A percentile compares a stretch with the other conserved stretches of the same genome.
Evolutionary conservation across 2,329 filamentous ascomycete genomes (phyloP).

Genomic region (Sordariomycetes sp.): DNA sequence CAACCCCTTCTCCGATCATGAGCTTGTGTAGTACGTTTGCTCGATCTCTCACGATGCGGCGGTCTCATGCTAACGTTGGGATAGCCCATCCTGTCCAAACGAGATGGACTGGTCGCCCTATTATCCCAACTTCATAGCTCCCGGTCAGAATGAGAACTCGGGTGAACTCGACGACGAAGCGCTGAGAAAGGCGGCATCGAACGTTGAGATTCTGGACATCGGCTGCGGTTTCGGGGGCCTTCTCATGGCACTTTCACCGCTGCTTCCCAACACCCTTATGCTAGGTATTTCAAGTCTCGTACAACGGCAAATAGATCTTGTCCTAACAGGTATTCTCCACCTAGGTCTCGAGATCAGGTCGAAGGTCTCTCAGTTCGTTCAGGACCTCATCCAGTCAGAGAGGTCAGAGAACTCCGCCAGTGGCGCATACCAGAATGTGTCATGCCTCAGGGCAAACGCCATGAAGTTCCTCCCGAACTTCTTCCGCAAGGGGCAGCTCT

Average conservation of each 20-base stretch:
- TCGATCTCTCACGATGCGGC: neutral
- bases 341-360: constrained; percentile 87
- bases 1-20: constrained; percentile 95
- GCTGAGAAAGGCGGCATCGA: neutral
- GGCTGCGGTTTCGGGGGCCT: constrained; percentile 94
- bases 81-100: constrained; percentile 64
- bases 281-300: constrained; percentile 46
- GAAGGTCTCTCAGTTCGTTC: constrained; percentile 83
- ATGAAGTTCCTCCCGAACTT: constrained; percentile 99
- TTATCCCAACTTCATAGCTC: constrained; percentile 63
- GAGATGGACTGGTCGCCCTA: constrained; percentile 87
- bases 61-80: neutral
- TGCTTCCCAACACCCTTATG: constrained; percentile 71
- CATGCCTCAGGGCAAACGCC: constrained; percentile 82
- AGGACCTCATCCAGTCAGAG: constrained; percentile 75
- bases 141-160: neutral
- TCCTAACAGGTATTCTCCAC: neutral
- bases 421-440: constrained; percentile 69
- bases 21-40: constrained; percentile 66
- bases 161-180: neutral
- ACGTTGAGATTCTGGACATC: constrained; percentile 86
- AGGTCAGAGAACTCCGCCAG: constrained; percentile 49
- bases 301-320: neutral
- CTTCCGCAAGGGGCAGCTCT: constrained; percentile 70
- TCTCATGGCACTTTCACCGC: constrained; percentile 72